These are phyloP conservation scores for Monilinia laxa DNA, from an alignment of 2,329 filamentous ascomycete species.

Conservation along the genomic window DNA sequence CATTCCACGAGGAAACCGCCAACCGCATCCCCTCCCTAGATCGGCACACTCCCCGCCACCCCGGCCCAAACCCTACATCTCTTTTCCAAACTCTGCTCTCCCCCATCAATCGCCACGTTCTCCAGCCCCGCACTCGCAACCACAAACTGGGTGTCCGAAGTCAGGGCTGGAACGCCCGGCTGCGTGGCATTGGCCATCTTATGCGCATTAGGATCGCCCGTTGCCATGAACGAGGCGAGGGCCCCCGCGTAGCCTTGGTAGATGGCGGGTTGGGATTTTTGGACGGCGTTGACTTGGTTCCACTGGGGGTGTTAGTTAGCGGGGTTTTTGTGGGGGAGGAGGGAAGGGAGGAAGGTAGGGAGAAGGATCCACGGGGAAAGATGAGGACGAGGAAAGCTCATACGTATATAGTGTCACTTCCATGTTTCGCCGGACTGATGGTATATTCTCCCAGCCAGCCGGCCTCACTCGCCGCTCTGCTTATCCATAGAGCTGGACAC, in stretches of 20 bases:
- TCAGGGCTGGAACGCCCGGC: constrained; percentile 46
- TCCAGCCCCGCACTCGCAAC: constrained; percentile 49
- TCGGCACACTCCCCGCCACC: constrained; percentile 48
- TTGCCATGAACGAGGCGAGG: constrained; percentile 60
- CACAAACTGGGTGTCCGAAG: constrained; percentile 50
- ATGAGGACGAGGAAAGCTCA: constrained; percentile 28
- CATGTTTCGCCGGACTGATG: constrained; percentile 58
- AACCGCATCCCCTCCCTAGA: constrained; percentile 38
- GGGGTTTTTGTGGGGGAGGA: neutral
- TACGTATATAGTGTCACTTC: constrained; percentile 56
- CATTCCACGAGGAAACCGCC: too few relatives aligned
- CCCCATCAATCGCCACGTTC: constrained; percentile 40
- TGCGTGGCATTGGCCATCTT: constrained; percentile 51
- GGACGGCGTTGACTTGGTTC: constrained; percentile 55
- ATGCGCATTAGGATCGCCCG: constrained; percentile 56
- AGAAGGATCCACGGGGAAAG: neutral
- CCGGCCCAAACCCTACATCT: constrained; percentile 55
- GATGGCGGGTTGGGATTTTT: constrained; percentile 51
- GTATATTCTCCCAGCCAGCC: constrained; percentile 60
- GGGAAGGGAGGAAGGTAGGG: neutral
- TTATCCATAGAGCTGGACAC: constrained; percentile 58
- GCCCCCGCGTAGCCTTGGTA: constrained; percentile 59
- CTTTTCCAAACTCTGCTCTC: constrained; percentile 41
- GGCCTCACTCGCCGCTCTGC: constrained; percentile 45
- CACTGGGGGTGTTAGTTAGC: constrained; percentile 43